phyloP scores from a whole-genome alignment of 352 stramenopile species.

The Albugo candida region DNA sequence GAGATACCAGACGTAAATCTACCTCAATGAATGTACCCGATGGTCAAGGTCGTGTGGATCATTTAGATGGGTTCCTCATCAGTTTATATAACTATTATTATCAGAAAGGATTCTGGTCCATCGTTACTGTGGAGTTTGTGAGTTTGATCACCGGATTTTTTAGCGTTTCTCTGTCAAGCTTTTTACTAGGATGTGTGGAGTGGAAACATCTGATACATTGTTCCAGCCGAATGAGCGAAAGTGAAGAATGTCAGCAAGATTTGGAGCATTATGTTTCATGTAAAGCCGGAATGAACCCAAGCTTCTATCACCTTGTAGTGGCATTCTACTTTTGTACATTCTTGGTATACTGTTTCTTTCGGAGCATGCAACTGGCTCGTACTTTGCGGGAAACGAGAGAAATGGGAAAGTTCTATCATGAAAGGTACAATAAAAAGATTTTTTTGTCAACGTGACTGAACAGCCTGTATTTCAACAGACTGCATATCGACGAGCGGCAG shows the following conservation, averaged over 20 bases:
- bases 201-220: slow-evolving; percentile 82
- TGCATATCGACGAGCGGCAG: slow-evolving; percentile 76
- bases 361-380: slow-evolving; percentile 59
- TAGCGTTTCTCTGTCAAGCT: slow-evolving; percentile 87
- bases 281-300: slow-evolving; percentile 21
- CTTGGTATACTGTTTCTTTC: slow-evolving; percentile 81
- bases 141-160: slow-evolving; percentile 89
- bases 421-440: slow-evolving; percentile 17
- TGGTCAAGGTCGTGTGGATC: slow-evolving; percentile 42
- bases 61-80: slow-evolving; percentile 84
- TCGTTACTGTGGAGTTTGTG: slow-evolving; percentile 77
- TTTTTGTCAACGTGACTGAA: neutral
- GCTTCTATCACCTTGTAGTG: slow-evolving; percentile 38
- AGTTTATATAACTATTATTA: slow-evolving; percentile 91
- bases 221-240: slow-evolving; percentile 54
- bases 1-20: neutral
- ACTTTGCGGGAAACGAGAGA: slow-evolving; percentile 74
- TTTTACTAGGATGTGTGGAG: slow-evolving; percentile 91
- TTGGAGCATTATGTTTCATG: slow-evolving; percentile 59
- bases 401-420: slow-evolving; percentile 84
- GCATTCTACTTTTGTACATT: slow-evolving; percentile 91
- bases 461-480: slow-evolving; percentile 6
- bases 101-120: slow-evolving; percentile 83
- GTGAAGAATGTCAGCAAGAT: slow-evolving; percentile 20
- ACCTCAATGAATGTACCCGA: slow-evolving; percentile 34